phyloP scores from a whole-genome alignment of 495 filamentous ascomycete species.

The Trichocladium antarcticum region DNA sequence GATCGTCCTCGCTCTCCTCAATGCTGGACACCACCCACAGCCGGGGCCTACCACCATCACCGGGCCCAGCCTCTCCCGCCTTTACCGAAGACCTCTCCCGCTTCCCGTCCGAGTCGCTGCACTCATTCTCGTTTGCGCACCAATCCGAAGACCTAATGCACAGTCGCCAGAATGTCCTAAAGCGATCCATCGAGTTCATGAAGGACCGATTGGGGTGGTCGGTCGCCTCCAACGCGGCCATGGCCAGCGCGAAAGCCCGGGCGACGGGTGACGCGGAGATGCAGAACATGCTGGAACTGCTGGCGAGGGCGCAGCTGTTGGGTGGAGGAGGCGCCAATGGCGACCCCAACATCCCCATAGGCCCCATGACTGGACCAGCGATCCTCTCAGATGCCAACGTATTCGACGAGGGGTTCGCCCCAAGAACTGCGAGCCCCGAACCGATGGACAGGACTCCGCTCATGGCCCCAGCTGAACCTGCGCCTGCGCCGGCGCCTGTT shows the following conservation, averaged over 20 bases:
- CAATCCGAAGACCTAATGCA: constrained; percentile 87
- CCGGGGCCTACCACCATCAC: constrained; percentile 41
- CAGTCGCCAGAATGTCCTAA: constrained; percentile 84
- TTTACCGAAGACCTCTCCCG: constrained; percentile 81
- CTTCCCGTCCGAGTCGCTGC: constrained; percentile 90
- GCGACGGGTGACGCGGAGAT: constrained; percentile 73
- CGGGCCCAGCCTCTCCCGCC: constrained; percentile 55
- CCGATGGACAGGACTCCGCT: constrained; percentile 28
- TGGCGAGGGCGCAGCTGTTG: constrained; percentile 66
- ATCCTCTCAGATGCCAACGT: constrained; percentile 55
- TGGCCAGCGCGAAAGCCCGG: constrained; percentile 72
- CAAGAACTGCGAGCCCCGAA: constrained; percentile 43
- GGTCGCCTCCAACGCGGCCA: constrained; percentile 35
- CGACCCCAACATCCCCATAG: constrained; percentile 34
- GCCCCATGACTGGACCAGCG: constrained; percentile 68
- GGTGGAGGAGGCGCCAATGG: constrained; percentile 42
- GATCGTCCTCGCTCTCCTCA: constrained; percentile 52
- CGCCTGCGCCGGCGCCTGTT: not conserved
- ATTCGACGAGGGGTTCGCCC: constrained; percentile 66
- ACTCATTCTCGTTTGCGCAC: constrained; percentile 97
- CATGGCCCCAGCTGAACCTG: constrained; percentile 25
- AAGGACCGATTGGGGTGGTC: constrained; percentile 81
- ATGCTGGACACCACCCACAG: constrained; percentile 36
- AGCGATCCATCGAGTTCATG: constrained; percentile 95
- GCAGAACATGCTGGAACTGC: constrained; percentile 81